phyloP scores from a whole-genome alignment of 768 basidiomycete species.

The Lactarius pseudohatsudake region DNA sequence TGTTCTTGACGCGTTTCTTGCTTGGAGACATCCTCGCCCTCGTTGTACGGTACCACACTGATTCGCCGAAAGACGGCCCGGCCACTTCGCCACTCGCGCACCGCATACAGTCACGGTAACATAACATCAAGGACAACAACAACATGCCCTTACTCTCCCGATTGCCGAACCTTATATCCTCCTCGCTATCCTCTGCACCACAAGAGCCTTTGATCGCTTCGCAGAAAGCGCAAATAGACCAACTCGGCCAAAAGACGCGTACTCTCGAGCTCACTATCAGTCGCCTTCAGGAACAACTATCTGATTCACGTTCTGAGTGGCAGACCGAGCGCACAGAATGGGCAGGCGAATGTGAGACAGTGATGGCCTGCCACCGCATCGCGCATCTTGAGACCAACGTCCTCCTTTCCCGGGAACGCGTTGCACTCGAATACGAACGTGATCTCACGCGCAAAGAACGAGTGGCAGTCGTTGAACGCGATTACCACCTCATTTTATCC shows the following conservation, averaged over 20 bases:
- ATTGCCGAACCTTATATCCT: constrained; percentile 27
- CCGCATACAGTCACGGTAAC: too few relatives aligned
- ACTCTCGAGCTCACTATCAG: constrained; percentile 61
- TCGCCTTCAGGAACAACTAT: constrained; percentile 47
- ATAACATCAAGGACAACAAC: too few relatives aligned
- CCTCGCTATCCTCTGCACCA: constrained; percentile 35
- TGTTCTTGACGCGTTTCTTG: constrained; percentile 49
- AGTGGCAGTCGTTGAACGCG: constrained; percentile 58
- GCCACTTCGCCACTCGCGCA: not conserved
- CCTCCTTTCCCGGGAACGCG: constrained; percentile 54
- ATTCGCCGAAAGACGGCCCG: not conserved
- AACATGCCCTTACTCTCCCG: constrained; percentile 21
- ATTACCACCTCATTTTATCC: constrained; percentile 67
- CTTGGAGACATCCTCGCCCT: constrained; percentile 53
- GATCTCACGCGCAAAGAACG: constrained; percentile 57
- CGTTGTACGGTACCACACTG: not conserved
- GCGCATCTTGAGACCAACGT: constrained; percentile 58
- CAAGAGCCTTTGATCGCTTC: constrained; percentile 54
- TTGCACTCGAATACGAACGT: constrained; percentile 52
- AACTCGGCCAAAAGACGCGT: constrained; percentile 68
- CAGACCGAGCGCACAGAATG: constrained; percentile 55
- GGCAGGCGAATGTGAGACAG: constrained; percentile 60
- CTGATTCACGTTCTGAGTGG: constrained; percentile 49
- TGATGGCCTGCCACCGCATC: constrained; percentile 63
- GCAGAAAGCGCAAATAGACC: constrained; percentile 67